Evolutionary conservation across 208 protist genomes (phyloP).

Genomic region (Acanthamoeba castellanii): DNA sequence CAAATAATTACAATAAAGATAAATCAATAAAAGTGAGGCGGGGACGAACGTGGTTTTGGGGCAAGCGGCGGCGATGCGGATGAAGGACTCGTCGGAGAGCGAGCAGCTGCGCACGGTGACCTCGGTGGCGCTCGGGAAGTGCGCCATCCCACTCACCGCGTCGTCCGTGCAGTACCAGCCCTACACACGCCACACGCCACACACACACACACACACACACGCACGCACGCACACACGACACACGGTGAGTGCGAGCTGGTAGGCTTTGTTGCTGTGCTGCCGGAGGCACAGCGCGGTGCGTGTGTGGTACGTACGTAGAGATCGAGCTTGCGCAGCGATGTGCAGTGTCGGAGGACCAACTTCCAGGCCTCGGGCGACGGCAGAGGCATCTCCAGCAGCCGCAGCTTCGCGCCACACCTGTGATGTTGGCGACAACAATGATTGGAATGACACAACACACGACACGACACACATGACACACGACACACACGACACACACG

Average conservation of each 20-base stretch:
- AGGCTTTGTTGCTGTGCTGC: background rate
- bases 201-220: background rate
- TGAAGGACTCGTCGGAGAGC: constrained; percentile 20
- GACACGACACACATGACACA: background rate
- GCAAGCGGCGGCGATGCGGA: constrained; percentile 4
- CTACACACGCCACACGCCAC: background rate
- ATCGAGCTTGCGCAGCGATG: background rate
- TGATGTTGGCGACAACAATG: background rate
- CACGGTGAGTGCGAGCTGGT: background rate
- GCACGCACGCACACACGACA: background rate
- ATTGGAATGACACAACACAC: no score
- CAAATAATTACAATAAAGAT: no score
- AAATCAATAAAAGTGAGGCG: background rate
- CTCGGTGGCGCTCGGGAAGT: background rate
- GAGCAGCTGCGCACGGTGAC: background rate
- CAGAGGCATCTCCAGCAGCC: constrained; percentile 5
- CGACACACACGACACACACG: no score
- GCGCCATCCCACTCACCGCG: background rate
- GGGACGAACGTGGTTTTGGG: background rate
- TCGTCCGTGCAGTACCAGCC: constrained; percentile 7
- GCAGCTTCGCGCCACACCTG: background rate
- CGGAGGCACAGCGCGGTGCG: background rate
- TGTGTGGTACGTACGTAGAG: background rate
- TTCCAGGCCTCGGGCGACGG: constrained; percentile 33
- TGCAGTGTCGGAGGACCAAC: constrained; percentile 4